Evolutionary conservation across 2,329 filamentous ascomycete species (phyloP).

Genomic region (Cercospora beticola): DNA sequence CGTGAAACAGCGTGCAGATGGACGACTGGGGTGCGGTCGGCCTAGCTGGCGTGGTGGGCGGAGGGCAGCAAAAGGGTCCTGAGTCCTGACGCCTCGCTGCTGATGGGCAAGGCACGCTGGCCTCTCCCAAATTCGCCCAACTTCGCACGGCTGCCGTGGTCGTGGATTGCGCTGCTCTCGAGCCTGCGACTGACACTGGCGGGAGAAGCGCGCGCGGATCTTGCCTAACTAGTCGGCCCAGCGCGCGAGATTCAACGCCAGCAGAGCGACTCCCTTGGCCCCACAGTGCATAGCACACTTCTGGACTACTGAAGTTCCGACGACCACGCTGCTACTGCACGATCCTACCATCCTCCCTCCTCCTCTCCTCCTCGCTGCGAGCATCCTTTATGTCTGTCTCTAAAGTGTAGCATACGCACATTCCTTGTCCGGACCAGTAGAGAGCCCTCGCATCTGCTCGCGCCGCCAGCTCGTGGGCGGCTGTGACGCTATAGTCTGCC

Average conservation of each 20-base stretch:
- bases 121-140: not conserved
- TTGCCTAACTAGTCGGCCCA: not conserved
- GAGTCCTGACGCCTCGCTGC: not conserved
- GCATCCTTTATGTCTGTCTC: conserved; percentile 9
- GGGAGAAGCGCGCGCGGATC: conserved; percentile 1
- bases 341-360: not conserved
- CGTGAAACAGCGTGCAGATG: conserved; percentile 1
- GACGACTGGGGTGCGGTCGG: not conserved
- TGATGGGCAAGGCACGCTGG: not conserved
- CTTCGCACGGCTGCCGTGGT: not conserved
- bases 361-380: not conserved
- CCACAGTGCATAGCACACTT: conserved; percentile 5
- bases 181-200: not conserved
- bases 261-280: conserved; percentile 4
- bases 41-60: not conserved
- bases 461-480: conserved; percentile 5
- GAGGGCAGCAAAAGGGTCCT: not conserved
- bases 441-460: not conserved
- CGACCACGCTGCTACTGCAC: conserved; percentile 1
- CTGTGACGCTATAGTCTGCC: not conserved
- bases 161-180: not conserved
- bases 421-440: not conserved
- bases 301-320: not conserved
- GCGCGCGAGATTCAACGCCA: conserved; percentile 1
- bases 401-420: conserved; percentile 1